phyloP scores from a whole-genome alignment of 176 grass and related monocot genomes.

The Rhynchospora pubera region DNA sequence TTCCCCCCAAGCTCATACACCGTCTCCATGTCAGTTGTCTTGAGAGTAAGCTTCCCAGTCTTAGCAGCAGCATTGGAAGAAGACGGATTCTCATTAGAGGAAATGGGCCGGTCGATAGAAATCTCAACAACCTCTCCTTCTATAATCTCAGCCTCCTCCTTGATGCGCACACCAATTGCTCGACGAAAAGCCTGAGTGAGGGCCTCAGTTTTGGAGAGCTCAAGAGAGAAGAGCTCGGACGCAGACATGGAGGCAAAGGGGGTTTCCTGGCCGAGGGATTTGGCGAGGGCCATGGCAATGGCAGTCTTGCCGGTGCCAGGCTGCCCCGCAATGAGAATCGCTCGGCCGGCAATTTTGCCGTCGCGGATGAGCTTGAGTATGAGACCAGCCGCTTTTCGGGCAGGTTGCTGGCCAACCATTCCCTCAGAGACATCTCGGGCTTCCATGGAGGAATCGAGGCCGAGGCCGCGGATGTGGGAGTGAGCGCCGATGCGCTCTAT shows the following conservation, averaged over 20 bases:
- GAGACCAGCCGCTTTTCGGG: conserved; percentile 64
- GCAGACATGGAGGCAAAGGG: conserved; percentile 82
- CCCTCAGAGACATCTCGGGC: conserved; percentile 76
- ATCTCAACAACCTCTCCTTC: conserved; percentile 99
- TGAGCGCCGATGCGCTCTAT: conserved; percentile 97
- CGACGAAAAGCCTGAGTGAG: conserved; percentile 87
- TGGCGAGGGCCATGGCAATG: conserved; percentile 90
- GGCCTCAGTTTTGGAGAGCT: conserved; percentile 90
- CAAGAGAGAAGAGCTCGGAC: conserved; percentile 89
- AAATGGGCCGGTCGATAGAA: conserved; percentile 66
- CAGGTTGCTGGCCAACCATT: conserved; percentile 88
- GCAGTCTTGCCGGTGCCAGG: conserved; percentile 93
- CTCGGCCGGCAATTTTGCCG: conserved; percentile 76
- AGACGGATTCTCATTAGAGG: neutral
- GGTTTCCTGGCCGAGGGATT: conserved; percentile 84
- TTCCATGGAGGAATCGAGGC: conserved; percentile 77
- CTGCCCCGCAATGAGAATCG: conserved; percentile 83
- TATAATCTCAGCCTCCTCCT: conserved; percentile 97
- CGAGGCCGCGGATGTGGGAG: conserved; percentile 96
- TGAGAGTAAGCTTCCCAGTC: conserved; percentile 74
- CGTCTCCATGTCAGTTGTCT: conserved; percentile 95
- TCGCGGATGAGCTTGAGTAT: conserved; percentile 86
- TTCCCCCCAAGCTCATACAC: conserved; percentile 88
- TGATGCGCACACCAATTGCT: conserved; percentile 89
- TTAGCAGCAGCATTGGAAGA: conserved; percentile 36